Conservation (phyloP, 2,329 filamentous ascomycete species). For the Chalaropsis thielavioides region DNA sequence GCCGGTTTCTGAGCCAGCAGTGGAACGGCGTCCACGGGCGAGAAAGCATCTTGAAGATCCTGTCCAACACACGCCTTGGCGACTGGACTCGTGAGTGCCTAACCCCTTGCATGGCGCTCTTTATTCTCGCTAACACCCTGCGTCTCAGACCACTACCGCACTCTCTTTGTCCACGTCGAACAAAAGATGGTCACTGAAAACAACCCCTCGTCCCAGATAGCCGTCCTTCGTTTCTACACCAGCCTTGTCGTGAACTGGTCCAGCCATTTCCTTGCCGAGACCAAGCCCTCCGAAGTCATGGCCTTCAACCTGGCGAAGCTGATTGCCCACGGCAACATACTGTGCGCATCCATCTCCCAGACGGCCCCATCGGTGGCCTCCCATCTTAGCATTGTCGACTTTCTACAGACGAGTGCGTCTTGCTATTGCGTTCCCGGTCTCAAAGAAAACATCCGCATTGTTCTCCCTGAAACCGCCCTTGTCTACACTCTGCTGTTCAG, state of each 20-base stretch:
- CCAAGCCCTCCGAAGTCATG: constrained; percentile 26
- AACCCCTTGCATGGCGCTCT: background rate
- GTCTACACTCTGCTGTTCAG: constrained; percentile 60
- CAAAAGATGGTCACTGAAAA: constrained; percentile 33
- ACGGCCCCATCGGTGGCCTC: constrained; percentile 30
- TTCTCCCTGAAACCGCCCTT: constrained; percentile 51
- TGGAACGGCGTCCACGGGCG: constrained; percentile 49
- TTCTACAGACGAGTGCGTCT: constrained; percentile 49
- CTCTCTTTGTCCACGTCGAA: constrained; percentile 40
- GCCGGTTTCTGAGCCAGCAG: constrained; percentile 34
- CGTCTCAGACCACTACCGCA: constrained; percentile 33
- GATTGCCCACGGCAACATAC: constrained; percentile 36
- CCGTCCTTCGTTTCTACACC: constrained; percentile 53
- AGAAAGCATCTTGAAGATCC: constrained; percentile 41
- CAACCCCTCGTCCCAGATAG: constrained; percentile 37
- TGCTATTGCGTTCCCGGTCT: constrained; percentile 39
- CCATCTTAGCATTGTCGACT: constrained; percentile 48
- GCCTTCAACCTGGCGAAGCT: constrained; percentile 30
- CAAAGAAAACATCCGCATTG: constrained; percentile 45
- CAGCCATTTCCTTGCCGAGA: constrained; percentile 29
- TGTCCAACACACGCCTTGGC: constrained; percentile 40
- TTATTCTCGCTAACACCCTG: constrained; percentile 30
- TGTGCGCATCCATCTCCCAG: constrained; percentile 48
- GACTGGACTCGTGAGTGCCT: constrained; percentile 38
- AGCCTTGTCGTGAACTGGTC: constrained; percentile 49